A percentile compares a stretch with the other conserved stretches of the same genome.
phyloP scores from a whole-genome alignment of 2,329 filamentous ascomycete genomes.

The Botrytis porri region DNA sequence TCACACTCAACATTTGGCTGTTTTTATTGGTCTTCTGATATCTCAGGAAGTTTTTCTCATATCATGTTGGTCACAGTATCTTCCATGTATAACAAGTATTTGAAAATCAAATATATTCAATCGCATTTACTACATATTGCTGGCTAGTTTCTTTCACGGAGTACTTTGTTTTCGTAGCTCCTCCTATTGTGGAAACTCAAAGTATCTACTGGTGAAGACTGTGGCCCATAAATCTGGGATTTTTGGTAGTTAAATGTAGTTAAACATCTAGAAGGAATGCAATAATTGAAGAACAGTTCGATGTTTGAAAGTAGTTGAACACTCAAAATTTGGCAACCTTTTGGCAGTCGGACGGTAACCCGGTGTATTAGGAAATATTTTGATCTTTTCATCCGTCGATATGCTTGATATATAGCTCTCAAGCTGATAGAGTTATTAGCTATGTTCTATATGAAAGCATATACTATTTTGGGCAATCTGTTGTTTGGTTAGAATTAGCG shows the following conservation, averaged over 20 bases:
- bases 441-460: not conserved
- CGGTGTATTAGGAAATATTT: not conserved
- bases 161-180: fast-evolving
- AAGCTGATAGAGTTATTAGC: not conserved
- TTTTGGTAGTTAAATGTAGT: not conserved
- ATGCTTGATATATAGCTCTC: not conserved
- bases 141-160: fast-evolving
- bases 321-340: not conserved
- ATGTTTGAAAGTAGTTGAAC: not conserved
- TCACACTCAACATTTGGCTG: fast-evolving
- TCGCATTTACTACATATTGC: not conserved
- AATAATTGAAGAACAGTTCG: not conserved
- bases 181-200: not conserved
- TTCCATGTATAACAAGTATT: not conserved
- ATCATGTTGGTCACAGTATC: not conserved
- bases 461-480: not conserved
- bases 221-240: not conserved
- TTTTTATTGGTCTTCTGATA: not conserved
- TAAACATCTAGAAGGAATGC: not conserved
- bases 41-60: not conserved
- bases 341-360: not conserved
- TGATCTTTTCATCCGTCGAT: not conserved
- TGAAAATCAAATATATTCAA: not conserved
- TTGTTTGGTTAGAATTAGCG: not conserved
- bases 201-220: not conserved